Percentiles rank a stretch among this genome's conserved stretches.
Evolutionary conservation across 2,329 filamentous ascomycete species (phyloP).

Genomic region (Aspergillus quadricinctus): DNA sequence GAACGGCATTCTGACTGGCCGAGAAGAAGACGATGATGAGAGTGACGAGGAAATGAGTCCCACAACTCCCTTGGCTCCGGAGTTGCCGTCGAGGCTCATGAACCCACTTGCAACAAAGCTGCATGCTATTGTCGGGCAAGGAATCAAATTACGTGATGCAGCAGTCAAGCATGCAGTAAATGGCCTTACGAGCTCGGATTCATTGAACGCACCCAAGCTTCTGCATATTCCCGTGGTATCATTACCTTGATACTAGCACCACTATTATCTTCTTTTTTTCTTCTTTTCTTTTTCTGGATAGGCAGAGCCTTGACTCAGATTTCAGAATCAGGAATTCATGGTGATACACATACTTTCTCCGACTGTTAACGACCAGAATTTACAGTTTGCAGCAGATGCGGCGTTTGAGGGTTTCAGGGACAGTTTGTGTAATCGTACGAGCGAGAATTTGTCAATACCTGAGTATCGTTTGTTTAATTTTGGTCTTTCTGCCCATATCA

Average conservation of each 20-base stretch:
- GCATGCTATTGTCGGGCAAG: constrained; percentile 10
- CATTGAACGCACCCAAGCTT: constrained; percentile 3
- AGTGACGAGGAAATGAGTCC: background rate
- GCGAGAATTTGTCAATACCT: background rate
- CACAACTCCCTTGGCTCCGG: background rate
- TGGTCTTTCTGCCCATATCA: background rate
- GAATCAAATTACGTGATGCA: constrained; percentile 7
- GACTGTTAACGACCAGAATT: background rate
- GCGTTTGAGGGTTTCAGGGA: background rate
- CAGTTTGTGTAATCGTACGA: background rate
- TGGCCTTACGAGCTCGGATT: background rate
- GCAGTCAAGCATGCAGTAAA: background rate
- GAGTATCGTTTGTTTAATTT: background rate
- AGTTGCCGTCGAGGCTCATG: background rate
- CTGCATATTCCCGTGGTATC: constrained; percentile 17
- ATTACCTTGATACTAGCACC: constrained; percentile 7
- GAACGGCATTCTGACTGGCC: background rate
- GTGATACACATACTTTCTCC: background rate
- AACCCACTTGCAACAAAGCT: constrained; percentile 10
- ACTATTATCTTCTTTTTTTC: background rate
- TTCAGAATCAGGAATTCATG: background rate
- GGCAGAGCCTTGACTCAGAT: background rate
- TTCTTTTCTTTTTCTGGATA: background rate
- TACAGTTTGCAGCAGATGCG: background rate
- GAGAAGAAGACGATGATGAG: background rate